Evolutionary conservation across 352 stramenopile genomes (phyloP).

Genomic region (Pythium aphanidermatum): DNA sequence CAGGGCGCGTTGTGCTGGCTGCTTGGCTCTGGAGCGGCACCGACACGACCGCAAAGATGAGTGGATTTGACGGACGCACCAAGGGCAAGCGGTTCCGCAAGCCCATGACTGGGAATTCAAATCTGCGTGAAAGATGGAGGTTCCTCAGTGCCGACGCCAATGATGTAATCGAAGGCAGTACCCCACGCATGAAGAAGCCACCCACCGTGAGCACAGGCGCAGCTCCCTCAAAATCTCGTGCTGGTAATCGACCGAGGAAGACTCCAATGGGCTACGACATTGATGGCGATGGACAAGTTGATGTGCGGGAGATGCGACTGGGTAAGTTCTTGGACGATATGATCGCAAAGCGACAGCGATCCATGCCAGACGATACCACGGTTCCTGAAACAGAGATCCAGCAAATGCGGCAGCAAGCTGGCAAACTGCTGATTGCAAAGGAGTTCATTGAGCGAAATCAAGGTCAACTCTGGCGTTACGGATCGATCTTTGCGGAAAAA

Average conservation of each 20-base stretch:
- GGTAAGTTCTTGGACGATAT: constrained; percentile 58
- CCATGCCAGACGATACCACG: background rate
- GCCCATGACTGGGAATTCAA: constrained; percentile 39
- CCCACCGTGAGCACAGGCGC: no score
- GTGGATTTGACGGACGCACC: constrained; percentile 25
- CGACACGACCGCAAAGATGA: constrained; percentile 8
- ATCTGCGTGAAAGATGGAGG: constrained; percentile 44
- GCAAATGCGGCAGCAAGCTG: constrained; percentile 43
- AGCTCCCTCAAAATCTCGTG: no score
- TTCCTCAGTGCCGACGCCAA: constrained; percentile 40
- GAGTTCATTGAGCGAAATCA: constrained; percentile 70
- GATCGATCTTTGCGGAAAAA: constrained; percentile 56
- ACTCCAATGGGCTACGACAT: constrained; percentile 44
- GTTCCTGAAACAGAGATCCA: constrained; percentile 31
- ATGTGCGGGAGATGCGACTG: constrained; percentile 61
- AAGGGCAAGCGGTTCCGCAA: constrained; percentile 58
- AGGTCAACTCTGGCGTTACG: constrained; percentile 56
- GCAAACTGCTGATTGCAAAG: constrained; percentile 51
- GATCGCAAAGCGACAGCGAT: constrained; percentile 24
- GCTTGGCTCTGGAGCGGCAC: background rate
- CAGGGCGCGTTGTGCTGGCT: no score
- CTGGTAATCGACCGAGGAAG: background rate
- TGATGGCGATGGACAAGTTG: constrained; percentile 55
- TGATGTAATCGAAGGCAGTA: constrained; percentile 31
- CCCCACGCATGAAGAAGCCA: constrained; percentile 13